Conservation (phyloP, 768 basidiomycete genomes). For the Mycena venus region DNA sequence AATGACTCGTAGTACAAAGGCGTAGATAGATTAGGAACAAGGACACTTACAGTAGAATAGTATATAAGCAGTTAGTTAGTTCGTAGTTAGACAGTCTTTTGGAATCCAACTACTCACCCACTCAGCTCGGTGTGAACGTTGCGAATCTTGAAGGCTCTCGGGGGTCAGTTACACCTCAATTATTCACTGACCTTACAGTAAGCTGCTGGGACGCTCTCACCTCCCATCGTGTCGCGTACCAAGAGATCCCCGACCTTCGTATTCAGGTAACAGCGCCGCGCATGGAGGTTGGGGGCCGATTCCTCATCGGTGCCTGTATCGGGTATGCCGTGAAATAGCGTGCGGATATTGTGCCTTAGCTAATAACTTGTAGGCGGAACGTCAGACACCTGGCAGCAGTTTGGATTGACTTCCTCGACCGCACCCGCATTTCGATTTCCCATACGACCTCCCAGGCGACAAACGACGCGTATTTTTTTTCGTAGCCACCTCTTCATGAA, state of each 20-base stretch:
- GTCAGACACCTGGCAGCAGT: background rate
- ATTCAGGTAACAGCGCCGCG: background rate
- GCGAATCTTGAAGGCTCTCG: no score
- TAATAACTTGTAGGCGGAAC: background rate
- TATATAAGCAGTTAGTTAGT: no score
- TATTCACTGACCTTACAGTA: no score
- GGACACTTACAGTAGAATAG: no score
- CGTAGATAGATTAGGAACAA: no score
- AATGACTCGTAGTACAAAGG: no score
- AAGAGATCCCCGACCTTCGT: background rate
- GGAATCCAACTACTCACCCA: no score
- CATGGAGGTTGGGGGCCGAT: background rate
- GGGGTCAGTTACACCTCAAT: no score
- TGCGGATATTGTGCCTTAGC: background rate
- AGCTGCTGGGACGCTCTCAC: background rate
- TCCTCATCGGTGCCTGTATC: background rate
- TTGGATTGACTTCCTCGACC: background rate
- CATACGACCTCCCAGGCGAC: background rate
- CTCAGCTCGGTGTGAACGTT: no score
- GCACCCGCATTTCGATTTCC: background rate
- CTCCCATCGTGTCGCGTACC: background rate
- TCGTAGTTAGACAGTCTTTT: no score
- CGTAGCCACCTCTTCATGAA: background rate
- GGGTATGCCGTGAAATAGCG: background rate
- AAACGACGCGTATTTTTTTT: background rate